Evolutionary conservation across 2,329 filamentous ascomycete species (phyloP).

Genomic region (Penicillium sp.): DNA sequence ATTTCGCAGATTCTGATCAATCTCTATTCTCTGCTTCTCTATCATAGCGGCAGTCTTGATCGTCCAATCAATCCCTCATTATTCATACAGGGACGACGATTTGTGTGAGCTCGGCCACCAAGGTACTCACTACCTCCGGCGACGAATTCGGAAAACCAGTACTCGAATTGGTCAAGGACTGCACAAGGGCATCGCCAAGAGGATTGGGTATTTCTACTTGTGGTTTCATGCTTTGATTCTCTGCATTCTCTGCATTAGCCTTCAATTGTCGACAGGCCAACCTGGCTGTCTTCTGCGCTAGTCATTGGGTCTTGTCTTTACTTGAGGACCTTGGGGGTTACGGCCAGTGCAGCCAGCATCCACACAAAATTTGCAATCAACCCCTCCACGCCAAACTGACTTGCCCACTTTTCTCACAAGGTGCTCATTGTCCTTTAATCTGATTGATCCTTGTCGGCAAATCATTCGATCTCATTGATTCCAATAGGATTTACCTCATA

Average conservation of each 20-base stretch:
- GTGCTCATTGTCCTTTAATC: conserved; percentile 11
- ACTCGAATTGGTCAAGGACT: too few relatives aligned
- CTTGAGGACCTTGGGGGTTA: conserved; percentile 25
- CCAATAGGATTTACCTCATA: neutral
- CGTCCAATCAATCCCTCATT: neutral
- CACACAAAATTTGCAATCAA: conserved; percentile 8
- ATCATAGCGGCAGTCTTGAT: neutral
- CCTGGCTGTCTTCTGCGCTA: conserved; percentile 8
- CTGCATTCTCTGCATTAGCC: conserved; percentile 8
- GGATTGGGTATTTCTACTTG: neutral
- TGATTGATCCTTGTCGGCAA: neutral
- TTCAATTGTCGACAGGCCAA: conserved; percentile 12
- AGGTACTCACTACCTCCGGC: conserved; percentile 6
- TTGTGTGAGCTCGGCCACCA: conserved; percentile 2
- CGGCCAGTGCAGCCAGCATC: conserved; percentile 8
- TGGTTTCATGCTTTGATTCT: conserved; percentile 3
- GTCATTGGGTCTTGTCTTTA: conserved; percentile 14
- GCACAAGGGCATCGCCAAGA: conserved; percentile 4
- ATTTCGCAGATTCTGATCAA: conserved; percentile 19
- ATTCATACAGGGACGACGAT: neutral
- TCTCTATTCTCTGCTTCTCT: neutral
- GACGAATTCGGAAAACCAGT: neutral
- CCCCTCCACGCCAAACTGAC: conserved; percentile 10
- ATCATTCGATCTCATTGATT: neutral
- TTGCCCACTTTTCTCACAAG: conserved; percentile 13